phyloP scores from a whole-genome alignment of 257 asterid species.

The Plantago elongata region DNA sequence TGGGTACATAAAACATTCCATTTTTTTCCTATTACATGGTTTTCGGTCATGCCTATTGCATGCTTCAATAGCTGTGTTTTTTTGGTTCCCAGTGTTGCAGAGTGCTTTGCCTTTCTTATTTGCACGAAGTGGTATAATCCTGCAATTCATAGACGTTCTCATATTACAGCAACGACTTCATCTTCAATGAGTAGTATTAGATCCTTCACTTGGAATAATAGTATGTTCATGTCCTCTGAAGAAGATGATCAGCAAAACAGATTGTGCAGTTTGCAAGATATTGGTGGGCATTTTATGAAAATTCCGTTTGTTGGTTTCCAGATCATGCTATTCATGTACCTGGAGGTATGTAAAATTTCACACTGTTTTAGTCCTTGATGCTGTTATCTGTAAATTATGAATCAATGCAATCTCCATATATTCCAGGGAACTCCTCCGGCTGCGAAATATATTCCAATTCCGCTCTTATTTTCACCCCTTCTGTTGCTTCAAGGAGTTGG shows the following conservation, averaged over 20 bases:
- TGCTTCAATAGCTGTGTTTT: slow-evolving; percentile 17
- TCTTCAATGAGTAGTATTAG: slow-evolving; percentile 47
- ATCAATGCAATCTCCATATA: slow-evolving; percentile 2
- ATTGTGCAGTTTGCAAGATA: slow-evolving; percentile 76
- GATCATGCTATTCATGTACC: slow-evolving; percentile 74
- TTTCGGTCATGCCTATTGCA: slow-evolving; percentile 8
- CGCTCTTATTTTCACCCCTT: slow-evolving; percentile 77
- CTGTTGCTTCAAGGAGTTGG: slow-evolving; percentile 88
- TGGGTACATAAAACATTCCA: slow-evolving; percentile 44
- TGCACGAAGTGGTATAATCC: slow-evolving; percentile 98
- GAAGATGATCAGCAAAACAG: slow-evolving; percentile 57
- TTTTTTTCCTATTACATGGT: slow-evolving; percentile 1
- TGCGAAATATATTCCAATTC: slow-evolving; percentile 62
- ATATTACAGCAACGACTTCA: slow-evolving; percentile 39
- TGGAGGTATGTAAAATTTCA: slow-evolving; percentile 54
- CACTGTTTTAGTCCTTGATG: slow-evolving; percentile 3
- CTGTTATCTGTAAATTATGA: background rate
- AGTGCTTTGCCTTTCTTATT: slow-evolving; percentile 87
- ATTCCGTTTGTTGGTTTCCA: slow-evolving; percentile 73
- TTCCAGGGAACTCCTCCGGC: slow-evolving; percentile 85
- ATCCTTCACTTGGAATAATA: slow-evolving; percentile 47
- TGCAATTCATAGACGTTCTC: slow-evolving; percentile 71
- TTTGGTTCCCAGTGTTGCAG: slow-evolving; percentile 67
- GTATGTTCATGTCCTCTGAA: slow-evolving; percentile 45
- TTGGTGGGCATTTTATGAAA: slow-evolving; percentile 96